Conservation (phyloP, 2,329 filamentous ascomycete species). For the Exophiala sideris region DNA sequence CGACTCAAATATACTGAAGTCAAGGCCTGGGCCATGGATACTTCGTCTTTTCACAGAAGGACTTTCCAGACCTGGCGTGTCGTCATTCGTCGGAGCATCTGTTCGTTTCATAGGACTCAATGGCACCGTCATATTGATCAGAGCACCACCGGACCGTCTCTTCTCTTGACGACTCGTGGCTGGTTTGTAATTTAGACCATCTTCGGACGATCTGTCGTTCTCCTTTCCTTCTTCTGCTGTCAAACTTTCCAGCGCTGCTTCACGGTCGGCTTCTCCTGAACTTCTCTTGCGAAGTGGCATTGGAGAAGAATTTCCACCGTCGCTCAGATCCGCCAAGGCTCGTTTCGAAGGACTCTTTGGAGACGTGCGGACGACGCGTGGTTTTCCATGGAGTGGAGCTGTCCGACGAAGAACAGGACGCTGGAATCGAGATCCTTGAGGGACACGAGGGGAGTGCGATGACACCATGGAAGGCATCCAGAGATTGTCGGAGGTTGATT, state of each 20-base stretch:
- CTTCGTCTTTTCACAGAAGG: slow-evolving; percentile 90
- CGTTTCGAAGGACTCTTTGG: slow-evolving; percentile 80
- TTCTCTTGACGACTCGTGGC: slow-evolving; percentile 48
- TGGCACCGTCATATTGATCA: slow-evolving; percentile 51
- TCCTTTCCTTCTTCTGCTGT: slow-evolving; percentile 31
- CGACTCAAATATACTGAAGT: slow-evolving; percentile 73
- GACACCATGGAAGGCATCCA: slow-evolving; percentile 46
- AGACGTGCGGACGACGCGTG: slow-evolving; percentile 64
- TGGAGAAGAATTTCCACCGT: slow-evolving; percentile 66
- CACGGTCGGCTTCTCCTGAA: slow-evolving; percentile 45
- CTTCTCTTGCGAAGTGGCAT: slow-evolving; percentile 32
- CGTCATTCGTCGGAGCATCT: slow-evolving; percentile 79
- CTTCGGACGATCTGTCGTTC: slow-evolving; percentile 24
- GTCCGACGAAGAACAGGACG: slow-evolving; percentile 43
- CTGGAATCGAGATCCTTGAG: slow-evolving; percentile 62
- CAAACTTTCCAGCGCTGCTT: slow-evolving; percentile 43
- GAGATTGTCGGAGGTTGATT: slow-evolving; percentile 53
- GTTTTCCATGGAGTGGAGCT: slow-evolving; percentile 31
- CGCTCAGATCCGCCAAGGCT: slow-evolving; percentile 65
- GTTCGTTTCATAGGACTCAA: slow-evolving; percentile 83
- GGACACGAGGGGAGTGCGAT: slow-evolving; percentile 62
- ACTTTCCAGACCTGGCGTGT: slow-evolving; percentile 72
- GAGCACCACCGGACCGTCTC: slow-evolving; percentile 46
- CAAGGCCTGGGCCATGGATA: slow-evolving; percentile 66
- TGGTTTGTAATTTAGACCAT: slow-evolving; percentile 31